A percentile compares a stretch with the other conserved stretches of the same genome.
Evolutionary conservation across 2,329 filamentous ascomycete genomes (phyloP).

Genomic region (Colletotrichum theobromicola): DNA sequence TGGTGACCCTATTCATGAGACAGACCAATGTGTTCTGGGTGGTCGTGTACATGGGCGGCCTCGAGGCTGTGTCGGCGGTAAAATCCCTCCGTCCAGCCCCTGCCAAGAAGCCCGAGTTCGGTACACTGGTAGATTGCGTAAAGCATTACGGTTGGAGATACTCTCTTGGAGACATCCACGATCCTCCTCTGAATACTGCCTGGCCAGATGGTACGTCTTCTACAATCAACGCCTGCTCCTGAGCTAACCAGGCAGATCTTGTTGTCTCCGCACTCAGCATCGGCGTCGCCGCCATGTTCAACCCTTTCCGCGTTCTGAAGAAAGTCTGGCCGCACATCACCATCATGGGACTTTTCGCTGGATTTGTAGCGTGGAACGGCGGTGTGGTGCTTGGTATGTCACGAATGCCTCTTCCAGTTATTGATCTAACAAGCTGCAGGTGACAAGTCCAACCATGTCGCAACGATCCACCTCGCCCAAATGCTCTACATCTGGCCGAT

Average conservation of each 20-base stretch:
- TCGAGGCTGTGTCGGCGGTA: constrained; percentile 59
- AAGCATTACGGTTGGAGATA: constrained; percentile 47
- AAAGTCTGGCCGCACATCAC: constrained; percentile 65
- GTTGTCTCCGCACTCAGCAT: constrained; percentile 68
- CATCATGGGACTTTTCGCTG: constrained; percentile 70
- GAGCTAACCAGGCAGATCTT: constrained; percentile 49
- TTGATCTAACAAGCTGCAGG: constrained; percentile 54
- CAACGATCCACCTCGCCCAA: constrained; percentile 86
- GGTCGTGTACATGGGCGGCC: constrained; percentile 73
- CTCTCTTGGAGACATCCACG: constrained; percentile 59
- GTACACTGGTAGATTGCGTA: constrained; percentile 37
- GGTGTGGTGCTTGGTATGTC: constrained; percentile 83
- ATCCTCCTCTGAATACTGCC: constrained; percentile 52
- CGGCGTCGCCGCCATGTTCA: constrained; percentile 58
- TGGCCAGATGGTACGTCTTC: constrained; percentile 54
- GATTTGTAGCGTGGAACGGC: constrained; percentile 85
- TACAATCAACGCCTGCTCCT: background rate
- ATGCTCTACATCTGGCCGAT: constrained; percentile 97
- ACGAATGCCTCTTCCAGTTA: rapidly evolving
- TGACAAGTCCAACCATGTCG: constrained; percentile 93
- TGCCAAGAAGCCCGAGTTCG: constrained; percentile 33
- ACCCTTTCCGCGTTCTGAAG: constrained; percentile 49
- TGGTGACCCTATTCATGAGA: constrained; percentile 75
- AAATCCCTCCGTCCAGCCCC: constrained; percentile 44
- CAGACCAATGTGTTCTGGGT: constrained; percentile 99